Conservation (phyloP, 805 yeast genomes). For the Suhomyces kilbournensis region DNA sequence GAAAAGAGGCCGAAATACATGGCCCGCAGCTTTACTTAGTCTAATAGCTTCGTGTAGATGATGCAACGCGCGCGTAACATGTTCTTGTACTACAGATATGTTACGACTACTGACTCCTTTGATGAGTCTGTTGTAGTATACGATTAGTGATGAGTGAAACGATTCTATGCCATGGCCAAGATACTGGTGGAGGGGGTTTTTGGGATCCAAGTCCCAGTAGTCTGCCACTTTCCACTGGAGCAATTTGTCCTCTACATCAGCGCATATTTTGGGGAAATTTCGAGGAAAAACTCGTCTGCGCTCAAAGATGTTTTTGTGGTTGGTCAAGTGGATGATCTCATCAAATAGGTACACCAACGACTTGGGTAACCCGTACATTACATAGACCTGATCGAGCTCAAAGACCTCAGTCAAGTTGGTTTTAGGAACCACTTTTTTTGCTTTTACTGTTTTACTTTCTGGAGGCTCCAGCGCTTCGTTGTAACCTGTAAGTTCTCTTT, state of each 20-base stretch:
- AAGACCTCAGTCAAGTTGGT: constrained; percentile 11
- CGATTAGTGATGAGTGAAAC: constrained; percentile 42
- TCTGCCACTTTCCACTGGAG: constrained; percentile 43
- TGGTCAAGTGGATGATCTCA: constrained; percentile 45
- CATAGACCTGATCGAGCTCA: constrained; percentile 28
- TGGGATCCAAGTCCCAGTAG: constrained; percentile 39
- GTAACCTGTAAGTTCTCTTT: constrained; percentile 5
- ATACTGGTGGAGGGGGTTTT: constrained; percentile 35
- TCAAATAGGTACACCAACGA: constrained; percentile 46
- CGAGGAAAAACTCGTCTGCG: constrained; percentile 43
- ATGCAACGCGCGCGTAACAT: constrained; percentile 3
- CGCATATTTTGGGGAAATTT: constrained; percentile 54
- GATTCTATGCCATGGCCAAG: constrained; percentile 35
- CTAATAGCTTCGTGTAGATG: not conserved
- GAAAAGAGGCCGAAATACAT: constrained; percentile 39
- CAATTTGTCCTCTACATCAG: constrained; percentile 51
- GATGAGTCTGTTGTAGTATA: constrained; percentile 47
- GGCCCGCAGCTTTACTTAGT: not conserved
- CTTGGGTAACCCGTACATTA: constrained; percentile 48
- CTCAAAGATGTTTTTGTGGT: constrained; percentile 49
- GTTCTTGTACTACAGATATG: not conserved
- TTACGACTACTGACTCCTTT: constrained; percentile 17
- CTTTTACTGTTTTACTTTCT: constrained; percentile 4
- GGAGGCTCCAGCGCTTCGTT: constrained; percentile 3
- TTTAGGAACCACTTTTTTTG: constrained; percentile 6